Evolutionary conservation across 2,329 filamentous ascomycete species (phyloP).

Genomic region (Epichloe bromicola): DNA sequence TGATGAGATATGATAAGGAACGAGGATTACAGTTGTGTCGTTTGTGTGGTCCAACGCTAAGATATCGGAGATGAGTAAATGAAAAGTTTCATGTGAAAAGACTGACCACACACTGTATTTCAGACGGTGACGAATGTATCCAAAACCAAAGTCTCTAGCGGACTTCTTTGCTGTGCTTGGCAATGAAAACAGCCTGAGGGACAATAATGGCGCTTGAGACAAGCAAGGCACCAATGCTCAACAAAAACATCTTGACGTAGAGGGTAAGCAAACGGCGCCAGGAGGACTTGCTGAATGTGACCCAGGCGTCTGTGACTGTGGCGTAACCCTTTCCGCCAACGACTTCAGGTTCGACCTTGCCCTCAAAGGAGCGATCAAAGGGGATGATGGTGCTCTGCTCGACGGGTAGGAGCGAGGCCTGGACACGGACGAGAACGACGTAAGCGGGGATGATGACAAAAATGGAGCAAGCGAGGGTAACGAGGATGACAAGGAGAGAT

Average conservation of each 20-base stretch:
- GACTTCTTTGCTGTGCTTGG: constrained; percentile 7
- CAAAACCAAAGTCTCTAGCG: neutral
- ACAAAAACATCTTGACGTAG: constrained; percentile 55
- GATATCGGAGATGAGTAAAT: no score
- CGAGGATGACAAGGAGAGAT: constrained; percentile 28
- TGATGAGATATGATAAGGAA: neutral
- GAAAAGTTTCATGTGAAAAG: no score
- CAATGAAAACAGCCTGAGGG: constrained; percentile 35
- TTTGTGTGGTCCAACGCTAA: neutral
- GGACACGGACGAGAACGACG: constrained; percentile 68
- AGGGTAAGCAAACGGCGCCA: constrained; percentile 63
- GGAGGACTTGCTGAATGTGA: constrained; percentile 58
- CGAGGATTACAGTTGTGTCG: neutral
- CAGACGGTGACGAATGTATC: no score
- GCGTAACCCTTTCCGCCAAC: constrained; percentile 61
- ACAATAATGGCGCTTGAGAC: constrained; percentile 34
- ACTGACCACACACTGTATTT: no score
- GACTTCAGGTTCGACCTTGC: constrained; percentile 61
- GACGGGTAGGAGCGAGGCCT: constrained; percentile 74
- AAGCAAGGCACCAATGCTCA: constrained; percentile 35
- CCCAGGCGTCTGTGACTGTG: constrained; percentile 65
- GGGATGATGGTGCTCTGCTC: constrained; percentile 74
- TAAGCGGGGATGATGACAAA: constrained; percentile 62
- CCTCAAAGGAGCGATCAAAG: constrained; percentile 78
- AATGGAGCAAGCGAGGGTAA: constrained; percentile 38